Conservation (phyloP, 148 eudicot species). For the Persicaria maculosa region DNA sequence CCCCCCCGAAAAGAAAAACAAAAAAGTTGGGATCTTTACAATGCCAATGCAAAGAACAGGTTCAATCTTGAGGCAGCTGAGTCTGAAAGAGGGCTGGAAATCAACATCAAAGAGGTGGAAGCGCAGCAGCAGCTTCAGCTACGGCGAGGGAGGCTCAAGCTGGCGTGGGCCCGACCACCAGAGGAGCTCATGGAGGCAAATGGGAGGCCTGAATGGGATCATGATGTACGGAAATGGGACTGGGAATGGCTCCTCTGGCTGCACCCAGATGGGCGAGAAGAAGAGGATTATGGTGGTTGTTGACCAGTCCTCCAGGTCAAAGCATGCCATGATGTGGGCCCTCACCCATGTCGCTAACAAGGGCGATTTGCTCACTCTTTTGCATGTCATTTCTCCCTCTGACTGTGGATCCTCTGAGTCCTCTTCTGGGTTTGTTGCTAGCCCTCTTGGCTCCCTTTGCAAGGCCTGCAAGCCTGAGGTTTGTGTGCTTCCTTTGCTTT, state of each 20-base stretch:
- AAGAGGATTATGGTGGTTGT: conserved; percentile 96
- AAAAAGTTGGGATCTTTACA: background rate
- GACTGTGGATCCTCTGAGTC: conserved; percentile 16
- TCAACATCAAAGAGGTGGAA: conserved; percentile 61
- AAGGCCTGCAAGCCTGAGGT: conserved; percentile 94
- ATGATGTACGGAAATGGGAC: background rate
- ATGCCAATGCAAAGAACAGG: conserved; percentile 44
- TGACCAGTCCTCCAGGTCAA: conserved; percentile 63
- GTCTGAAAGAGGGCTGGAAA: conserved; percentile 51
- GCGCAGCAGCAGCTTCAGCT: conserved; percentile 7
- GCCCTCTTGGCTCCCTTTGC: conserved; percentile 78
- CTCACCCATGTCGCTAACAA: conserved; percentile 75
- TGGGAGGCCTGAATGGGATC: conserved; percentile 9
- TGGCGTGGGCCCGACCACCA: conserved; percentile 10
- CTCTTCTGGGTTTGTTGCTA: conserved; percentile 38
- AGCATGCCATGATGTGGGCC: conserved; percentile 98
- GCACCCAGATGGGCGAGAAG: conserved; percentile 19
- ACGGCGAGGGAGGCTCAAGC: conserved; percentile 4
- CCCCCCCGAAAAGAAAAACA: too few species aligned
- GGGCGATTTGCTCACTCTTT: conserved; percentile 79
- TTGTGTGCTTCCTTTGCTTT: background rate
- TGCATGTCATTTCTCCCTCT: conserved; percentile 42
- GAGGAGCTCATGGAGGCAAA: conserved; percentile 9
- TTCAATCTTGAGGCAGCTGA: conserved; percentile 67
- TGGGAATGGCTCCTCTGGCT: conserved; percentile 11